Conservation (phyloP, 768 basidiomycete species). For the Amanita rubescens region DNA sequence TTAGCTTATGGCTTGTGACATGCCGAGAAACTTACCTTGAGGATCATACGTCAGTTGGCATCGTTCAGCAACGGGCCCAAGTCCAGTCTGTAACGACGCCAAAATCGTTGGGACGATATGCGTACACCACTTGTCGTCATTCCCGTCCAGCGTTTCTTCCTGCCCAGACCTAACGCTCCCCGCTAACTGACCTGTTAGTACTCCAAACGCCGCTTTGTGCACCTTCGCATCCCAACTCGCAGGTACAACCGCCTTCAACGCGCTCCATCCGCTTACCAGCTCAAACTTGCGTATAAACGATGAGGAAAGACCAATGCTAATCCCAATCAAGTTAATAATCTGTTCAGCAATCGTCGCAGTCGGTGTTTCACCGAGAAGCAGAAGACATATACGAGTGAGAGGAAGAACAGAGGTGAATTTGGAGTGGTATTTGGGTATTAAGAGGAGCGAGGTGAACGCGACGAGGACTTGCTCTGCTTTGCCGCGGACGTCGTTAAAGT, state of each 20-base stretch:
- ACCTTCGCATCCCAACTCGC: constrained; percentile 60
- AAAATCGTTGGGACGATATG: constrained; percentile 70
- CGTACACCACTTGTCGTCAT: constrained; percentile 45
- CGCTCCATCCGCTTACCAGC: constrained; percentile 75
- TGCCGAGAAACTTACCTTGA: constrained; percentile 10
- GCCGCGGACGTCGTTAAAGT: constrained; percentile 38
- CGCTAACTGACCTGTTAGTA: constrained; percentile 47
- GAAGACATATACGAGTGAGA: constrained; percentile 66
- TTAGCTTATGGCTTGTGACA: no score
- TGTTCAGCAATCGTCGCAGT: constrained; percentile 49
- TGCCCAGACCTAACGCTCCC: neutral
- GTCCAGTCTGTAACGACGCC: constrained; percentile 54
- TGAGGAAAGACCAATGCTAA: constrained; percentile 45
- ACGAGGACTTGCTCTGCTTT: constrained; percentile 66
- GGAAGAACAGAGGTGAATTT: constrained; percentile 74
- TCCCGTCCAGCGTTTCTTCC: constrained; percentile 14
- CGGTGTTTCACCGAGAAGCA: constrained; percentile 77
- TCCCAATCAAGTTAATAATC: constrained; percentile 50
- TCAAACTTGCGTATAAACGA: constrained; percentile 81
- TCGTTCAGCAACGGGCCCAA: constrained; percentile 31
- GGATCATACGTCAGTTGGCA: constrained; percentile 20
- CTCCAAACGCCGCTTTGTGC: constrained; percentile 59
- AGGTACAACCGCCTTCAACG: constrained; percentile 64
- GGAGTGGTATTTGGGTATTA: constrained; percentile 46
- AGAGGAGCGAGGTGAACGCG: constrained; percentile 54